phyloP scores from a whole-genome alignment of 306 rosid species.

The Glycine latifolia region DNA sequence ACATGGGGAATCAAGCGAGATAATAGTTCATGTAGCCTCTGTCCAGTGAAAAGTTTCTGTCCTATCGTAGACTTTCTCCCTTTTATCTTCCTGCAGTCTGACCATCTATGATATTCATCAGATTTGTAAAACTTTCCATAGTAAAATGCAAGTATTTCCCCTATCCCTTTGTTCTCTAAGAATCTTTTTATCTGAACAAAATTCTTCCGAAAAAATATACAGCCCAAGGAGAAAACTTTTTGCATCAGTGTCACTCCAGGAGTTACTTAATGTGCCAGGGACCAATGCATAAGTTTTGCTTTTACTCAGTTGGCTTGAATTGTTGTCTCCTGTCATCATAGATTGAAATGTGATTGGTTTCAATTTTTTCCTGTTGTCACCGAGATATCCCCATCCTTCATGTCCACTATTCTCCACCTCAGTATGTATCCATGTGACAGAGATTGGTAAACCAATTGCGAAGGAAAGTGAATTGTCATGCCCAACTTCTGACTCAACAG shows the following conservation, averaged over 20 bases:
- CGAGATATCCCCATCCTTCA: constrained; percentile 16
- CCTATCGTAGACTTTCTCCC: constrained; percentile 66
- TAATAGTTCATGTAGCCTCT: constrained; percentile 68
- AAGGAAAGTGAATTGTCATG: constrained; percentile 47
- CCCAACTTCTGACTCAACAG: constrained; percentile 51
- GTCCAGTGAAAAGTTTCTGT: constrained; percentile 67
- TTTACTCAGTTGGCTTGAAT: constrained; percentile 32
- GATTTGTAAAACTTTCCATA: constrained; percentile 74
- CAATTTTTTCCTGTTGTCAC: constrained; percentile 39
- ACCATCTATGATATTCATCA: constrained; percentile 68
- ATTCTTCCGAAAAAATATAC: constrained; percentile 75
- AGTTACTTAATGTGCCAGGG: constrained; percentile 52
- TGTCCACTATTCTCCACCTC: constrained; percentile 33
- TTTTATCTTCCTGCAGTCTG: constrained; percentile 57
- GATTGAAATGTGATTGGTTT: constrained; percentile 35
- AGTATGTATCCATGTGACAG: constrained; percentile 51
- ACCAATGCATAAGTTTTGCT: constrained; percentile 47
- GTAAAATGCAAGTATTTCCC: constrained; percentile 70
- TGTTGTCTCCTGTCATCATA: constrained; percentile 34
- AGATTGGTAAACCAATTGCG: constrained; percentile 65
- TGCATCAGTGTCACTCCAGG: constrained; percentile 68
- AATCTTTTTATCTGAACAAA: constrained; percentile 62
- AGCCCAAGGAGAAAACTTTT: constrained; percentile 69
- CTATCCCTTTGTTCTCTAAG: constrained; percentile 60
- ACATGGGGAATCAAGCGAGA: constrained; percentile 69